A percentile compares a stretch with the other conserved stretches of the same genome.
Evolutionary conservation across 2,329 filamentous ascomycete species (phyloP).

Genomic region (Colletotrichum lentis): DNA sequence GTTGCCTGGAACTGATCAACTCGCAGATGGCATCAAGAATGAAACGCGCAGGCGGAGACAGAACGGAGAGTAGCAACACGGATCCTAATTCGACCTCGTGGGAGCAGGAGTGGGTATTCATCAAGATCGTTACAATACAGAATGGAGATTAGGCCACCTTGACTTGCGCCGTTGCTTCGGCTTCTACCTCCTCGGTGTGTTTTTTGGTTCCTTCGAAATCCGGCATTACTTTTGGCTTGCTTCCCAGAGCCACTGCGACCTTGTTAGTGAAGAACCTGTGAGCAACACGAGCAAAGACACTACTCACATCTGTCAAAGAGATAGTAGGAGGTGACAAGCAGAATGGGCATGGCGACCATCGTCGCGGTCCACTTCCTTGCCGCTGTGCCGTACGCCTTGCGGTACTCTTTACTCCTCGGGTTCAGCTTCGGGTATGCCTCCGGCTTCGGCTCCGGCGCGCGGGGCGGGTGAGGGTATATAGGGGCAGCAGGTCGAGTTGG

Average conservation of each 20-base stretch:
- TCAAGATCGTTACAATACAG: conserved; percentile 25
- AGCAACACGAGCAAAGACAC: not conserved
- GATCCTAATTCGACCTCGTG: not conserved
- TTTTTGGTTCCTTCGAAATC: conserved; percentile 23
- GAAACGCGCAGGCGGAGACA: not conserved
- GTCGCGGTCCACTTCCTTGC: conserved; percentile 56
- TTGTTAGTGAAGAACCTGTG: conserved; percentile 2
- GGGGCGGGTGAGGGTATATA: not conserved
- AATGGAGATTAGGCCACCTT: conserved; percentile 19
- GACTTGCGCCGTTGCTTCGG: conserved; percentile 5
- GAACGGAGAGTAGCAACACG: not conserved
- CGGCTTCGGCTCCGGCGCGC: not conserved
- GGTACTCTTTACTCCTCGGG: conserved; percentile 51
- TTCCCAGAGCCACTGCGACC: conserved; percentile 45
- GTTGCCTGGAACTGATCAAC: too few relatives aligned
- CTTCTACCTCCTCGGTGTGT: conserved; percentile 1
- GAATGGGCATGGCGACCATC: conserved; percentile 62
- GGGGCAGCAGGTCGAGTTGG: conserved; percentile 3
- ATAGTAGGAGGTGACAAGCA: conserved; percentile 64
- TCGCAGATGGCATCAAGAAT: too few relatives aligned
- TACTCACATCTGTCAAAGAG: conserved; percentile 60
- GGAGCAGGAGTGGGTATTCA: conserved; percentile 25
- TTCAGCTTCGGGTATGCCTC: conserved; percentile 41
- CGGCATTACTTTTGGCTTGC: conserved; percentile 44
- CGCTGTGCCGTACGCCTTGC: conserved; percentile 54